Evolutionary conservation across 1,139 yeast genomes (phyloP), one percentile per base, ranked within the genome.

Genomic region (Yamadazyma sp.): DNA sequence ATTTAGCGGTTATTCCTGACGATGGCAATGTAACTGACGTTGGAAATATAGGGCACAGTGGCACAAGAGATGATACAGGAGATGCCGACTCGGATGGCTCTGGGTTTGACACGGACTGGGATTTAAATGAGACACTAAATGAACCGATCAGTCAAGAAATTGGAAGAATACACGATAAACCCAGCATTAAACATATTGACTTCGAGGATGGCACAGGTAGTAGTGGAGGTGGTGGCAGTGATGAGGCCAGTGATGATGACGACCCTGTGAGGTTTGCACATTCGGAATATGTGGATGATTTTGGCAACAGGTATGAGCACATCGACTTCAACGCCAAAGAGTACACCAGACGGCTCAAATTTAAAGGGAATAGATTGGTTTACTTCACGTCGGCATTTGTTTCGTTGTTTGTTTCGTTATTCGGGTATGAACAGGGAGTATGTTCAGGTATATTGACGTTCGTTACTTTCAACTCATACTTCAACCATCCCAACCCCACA

Each of bases 371-470:
- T 26, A 48, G 58, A 24, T 58, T 81, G 37, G 75, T 81, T 11
- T 87, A 87, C 58, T 84, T 87, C 62, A 87, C 95, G 2, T 79
- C 91, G 1, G 80, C 84, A 9, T 87, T 87, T 60, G 95, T 87
- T 16, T 81, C 91, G 25, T 67, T 87, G 6, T 94, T 95, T 39
- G 95, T 88, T 11, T 83, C 88, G 41, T 68, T 88, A 25, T 88
- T 87, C 58, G 96, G 96, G 4, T 88, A 86, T 61, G 96, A 88
- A 58, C 96, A 88, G 62, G 96, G 96, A 40, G 95, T 87, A 35
- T 86, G 91, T 80, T 80, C 88, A 26, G 92, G 95, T 3, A 79
- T 88, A 33, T 55, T 71, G 36, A 70, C 75, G n/a, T 71, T 62
- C 45, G 69, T 58, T 14, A 71, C 77, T 1, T 77, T 77, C 49